Base-by-base conservation (phyloP, 192 early-diverging fungal genomes). In the Umbelopsis ramanniana region DNA sequence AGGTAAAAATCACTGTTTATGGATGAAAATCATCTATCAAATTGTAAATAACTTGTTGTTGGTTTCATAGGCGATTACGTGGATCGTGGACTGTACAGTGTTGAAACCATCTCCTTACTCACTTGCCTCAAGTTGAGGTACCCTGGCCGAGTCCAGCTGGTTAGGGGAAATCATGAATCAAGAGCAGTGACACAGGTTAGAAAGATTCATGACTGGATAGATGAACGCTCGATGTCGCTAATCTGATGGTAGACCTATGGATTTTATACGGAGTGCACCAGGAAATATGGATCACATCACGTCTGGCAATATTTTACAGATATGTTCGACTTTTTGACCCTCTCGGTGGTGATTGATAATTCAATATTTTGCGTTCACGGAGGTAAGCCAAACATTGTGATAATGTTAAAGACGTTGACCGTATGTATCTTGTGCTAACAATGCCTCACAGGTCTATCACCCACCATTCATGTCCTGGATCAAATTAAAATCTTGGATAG, bases 271-370 rank as follows among this genome's bases (percentile, higher is more conserved):
- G 94, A 97, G 72, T 96, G 95, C 72, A 85, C 94, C 81, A 85
- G 91, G 24, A 97, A 96, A 79, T 97, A 97, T 73, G 94, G 93
- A 4, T 87, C 84, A 19, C 78, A 89, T 0, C 85, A 85, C 14
- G 95, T 97, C 11, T 98, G 97, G 97, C 85, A 87, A 6, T 95
- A 94, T 33, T 97, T 97, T 80, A 97, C 95, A 19, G 93, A 96
- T 55, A 78, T 97, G 76, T 98, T 98, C 81, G 97, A 98, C 76
- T 98, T 90, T 72, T 83, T 98, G 33, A 92, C 94, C 1, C 77
- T 98, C 33, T 92, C 92, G 0, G 95, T 93, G 3, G 91, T 93
- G 9, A 95, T 98, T 69, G 91, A 97, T 63, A 88, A 95, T 53
- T 84, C 87, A 40, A 95, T 98, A 12, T 95, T 98, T 72, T 97